phyloP scores from a whole-genome alignment of 1,284 basidiomycete genomes.

The Ganoderma resinaceum region DNA sequence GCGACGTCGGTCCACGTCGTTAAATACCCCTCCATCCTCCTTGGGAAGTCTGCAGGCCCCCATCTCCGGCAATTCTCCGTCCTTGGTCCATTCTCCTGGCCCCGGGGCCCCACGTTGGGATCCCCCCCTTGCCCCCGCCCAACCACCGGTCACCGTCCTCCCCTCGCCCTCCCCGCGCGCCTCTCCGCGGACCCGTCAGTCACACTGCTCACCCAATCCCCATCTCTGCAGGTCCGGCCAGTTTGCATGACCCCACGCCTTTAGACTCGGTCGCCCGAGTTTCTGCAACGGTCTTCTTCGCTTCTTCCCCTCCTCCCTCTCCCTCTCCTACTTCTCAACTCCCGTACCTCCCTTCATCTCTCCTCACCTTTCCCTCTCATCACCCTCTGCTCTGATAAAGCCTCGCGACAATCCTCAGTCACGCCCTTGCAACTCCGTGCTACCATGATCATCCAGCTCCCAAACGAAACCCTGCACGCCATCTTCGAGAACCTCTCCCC shows the following conservation, averaged over 20 bases:
- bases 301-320: slow-evolving; percentile 6
- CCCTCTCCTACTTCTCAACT: slow-evolving; percentile 1
- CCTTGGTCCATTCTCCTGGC: background rate
- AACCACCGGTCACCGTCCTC: slow-evolving; percentile 1
- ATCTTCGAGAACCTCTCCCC: slow-evolving; percentile 56
- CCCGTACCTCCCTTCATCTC: background rate
- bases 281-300: slow-evolving; percentile 4
- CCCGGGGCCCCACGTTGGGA: slow-evolving; percentile 1
- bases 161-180: slow-evolving; percentile 9
- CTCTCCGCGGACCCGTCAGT: background rate
- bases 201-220: slow-evolving; percentile 15
- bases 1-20: slow-evolving; percentile 23
- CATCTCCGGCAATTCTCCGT: slow-evolving; percentile 41
- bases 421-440: slow-evolving; percentile 7
- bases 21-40: slow-evolving; percentile 25
- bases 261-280: slow-evolving; percentile 24
- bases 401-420: background rate
- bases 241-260: background rate
- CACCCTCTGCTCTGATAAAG: background rate
- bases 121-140: background rate
- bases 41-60: slow-evolving; percentile 33
- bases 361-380: background rate
- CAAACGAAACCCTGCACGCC: slow-evolving; percentile 63
- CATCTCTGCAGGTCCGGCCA: background rate
- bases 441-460: slow-evolving; percentile 44